Conservation (phyloP, 306 rosid species). For the Gleditsia sinensis region DNA sequence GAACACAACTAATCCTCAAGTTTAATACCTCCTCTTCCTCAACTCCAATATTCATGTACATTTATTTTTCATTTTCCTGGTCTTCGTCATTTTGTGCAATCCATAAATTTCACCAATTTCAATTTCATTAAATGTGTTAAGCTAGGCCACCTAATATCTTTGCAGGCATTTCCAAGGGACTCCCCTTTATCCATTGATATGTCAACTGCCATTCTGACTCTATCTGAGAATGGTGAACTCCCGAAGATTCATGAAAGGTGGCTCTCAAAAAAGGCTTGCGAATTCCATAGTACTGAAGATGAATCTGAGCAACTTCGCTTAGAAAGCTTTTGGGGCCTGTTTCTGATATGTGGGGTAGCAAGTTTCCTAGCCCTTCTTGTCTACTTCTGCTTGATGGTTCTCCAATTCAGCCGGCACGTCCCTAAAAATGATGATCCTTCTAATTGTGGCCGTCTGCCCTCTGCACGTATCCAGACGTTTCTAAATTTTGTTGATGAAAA, state of each 20-base stretch:
- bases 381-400: conserved; percentile 48
- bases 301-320: conserved; percentile 67
- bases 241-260: conserved; percentile 75
- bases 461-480: conserved; percentile 61
- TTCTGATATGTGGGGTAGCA: conserved; percentile 60
- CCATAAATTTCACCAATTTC: background rate
- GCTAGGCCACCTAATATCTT: background rate
- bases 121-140: background rate
- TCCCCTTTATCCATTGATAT: conserved; percentile 78
- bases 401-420: conserved; percentile 48
- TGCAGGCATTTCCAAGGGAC: conserved; percentile 74
- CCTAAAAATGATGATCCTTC: conserved; percentile 30
- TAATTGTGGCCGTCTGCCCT: conserved; percentile 25
- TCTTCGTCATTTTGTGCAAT: background rate
- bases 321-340: conserved; percentile 73
- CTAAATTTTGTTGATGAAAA: conserved; percentile 65
- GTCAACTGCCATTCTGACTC: conserved; percentile 70
- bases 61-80: background rate
- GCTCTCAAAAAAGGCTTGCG: conserved; percentile 63
- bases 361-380: conserved; percentile 64
- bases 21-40: background rate
- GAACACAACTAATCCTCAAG: background rate
- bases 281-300: conserved; percentile 43
- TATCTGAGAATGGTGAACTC: conserved; percentile 75
- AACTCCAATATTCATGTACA: background rate